A percentile compares a stretch with the other conserved stretches of the same genome.
Evolutionary conservation across 345 rosid genomes (phyloP).

Genomic region (Durio zibethinus): DNA sequence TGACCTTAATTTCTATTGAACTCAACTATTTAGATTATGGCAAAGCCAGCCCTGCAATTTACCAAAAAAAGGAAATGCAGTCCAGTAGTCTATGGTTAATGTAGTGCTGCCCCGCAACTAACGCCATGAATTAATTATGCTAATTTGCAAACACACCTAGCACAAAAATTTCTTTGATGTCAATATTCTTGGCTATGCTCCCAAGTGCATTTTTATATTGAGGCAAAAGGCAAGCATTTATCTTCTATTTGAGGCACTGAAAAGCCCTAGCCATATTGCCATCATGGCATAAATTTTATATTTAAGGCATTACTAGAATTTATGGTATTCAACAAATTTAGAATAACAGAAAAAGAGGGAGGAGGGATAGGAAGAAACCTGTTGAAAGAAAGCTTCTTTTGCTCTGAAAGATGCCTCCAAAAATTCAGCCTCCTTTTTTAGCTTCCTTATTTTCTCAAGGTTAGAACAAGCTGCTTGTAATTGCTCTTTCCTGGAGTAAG

Average conservation of each 20-base stretch:
- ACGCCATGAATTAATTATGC: background rate
- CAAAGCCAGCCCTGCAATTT: background rate
- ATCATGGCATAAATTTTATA: background rate
- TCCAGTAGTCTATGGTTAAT: background rate
- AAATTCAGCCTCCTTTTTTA: conserved; percentile 97
- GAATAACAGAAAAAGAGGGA: background rate
- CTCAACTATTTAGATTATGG: background rate
- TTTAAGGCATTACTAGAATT: background rate
- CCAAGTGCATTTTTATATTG: background rate
- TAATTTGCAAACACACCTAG: background rate
- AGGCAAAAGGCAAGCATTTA: background rate
- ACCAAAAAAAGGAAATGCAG: background rate
- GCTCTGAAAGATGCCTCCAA: conserved; percentile 95
- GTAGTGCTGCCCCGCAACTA: background rate
- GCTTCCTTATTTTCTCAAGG: conserved; percentile 93
- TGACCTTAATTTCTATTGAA: background rate
- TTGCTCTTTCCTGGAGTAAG: conserved; percentile 80
- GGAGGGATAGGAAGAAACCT: conserved; percentile 41
- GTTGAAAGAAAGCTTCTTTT: conserved; percentile 81
- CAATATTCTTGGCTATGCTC: background rate
- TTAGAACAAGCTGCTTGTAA: conserved; percentile 93
- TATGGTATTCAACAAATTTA: background rate
- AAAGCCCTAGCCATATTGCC: background rate
- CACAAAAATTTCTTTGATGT: background rate
- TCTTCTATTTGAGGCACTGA: background rate